Conservation (phyloP, 108 stramenopile species). For the Stephanodiscus triporus region DNA sequence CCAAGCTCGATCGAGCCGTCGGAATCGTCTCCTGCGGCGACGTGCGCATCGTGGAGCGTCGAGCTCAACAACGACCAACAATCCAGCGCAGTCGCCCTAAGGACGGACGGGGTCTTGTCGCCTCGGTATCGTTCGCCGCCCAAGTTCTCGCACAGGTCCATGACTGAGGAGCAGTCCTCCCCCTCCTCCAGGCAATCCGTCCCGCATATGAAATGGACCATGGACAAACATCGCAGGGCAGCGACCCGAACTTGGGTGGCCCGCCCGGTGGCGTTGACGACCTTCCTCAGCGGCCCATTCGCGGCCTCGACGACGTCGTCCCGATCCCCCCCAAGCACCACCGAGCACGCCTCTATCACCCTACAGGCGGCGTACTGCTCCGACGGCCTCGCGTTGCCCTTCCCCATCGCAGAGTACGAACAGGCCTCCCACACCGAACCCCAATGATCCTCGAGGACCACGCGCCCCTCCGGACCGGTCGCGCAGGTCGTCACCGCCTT, state of each 20-base stretch:
- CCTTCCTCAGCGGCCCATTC: slow-evolving; percentile 49
- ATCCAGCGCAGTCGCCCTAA: slow-evolving; percentile 78
- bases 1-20: slow-evolving; percentile 44
- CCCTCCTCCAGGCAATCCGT: slow-evolving; percentile 52
- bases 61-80: slow-evolving; percentile 83
- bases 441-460: slow-evolving; percentile 33
- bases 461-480: slow-evolving; percentile 37
- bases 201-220: slow-evolving; percentile 69
- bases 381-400: slow-evolving; percentile 52
- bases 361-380: slow-evolving; percentile 91
- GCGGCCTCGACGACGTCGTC: slow-evolving; percentile 62
- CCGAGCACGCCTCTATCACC: slow-evolving; percentile 68
- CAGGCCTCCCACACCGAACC: slow-evolving; percentile 40
- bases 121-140: slow-evolving; percentile 59
- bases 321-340: slow-evolving; percentile 59
- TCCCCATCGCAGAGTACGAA: slow-evolving; percentile 33
- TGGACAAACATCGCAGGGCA: slow-evolving; percentile 71
- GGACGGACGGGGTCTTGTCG: slow-evolving; percentile 46
- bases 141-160: slow-evolving; percentile 74
- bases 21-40: slow-evolving; percentile 61
- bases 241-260: slow-evolving; percentile 71
- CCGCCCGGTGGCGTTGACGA: slow-evolving; percentile 62
- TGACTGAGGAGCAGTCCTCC: slow-evolving; percentile 44
- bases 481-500: slow-evolving; percentile 71
- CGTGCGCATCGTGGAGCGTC: slow-evolving; percentile 56